These are phyloP conservation scores for Phytophthora tubulina DNA, from an alignment of 352 stramenopile species.

Conservation along the genomic window DNA sequence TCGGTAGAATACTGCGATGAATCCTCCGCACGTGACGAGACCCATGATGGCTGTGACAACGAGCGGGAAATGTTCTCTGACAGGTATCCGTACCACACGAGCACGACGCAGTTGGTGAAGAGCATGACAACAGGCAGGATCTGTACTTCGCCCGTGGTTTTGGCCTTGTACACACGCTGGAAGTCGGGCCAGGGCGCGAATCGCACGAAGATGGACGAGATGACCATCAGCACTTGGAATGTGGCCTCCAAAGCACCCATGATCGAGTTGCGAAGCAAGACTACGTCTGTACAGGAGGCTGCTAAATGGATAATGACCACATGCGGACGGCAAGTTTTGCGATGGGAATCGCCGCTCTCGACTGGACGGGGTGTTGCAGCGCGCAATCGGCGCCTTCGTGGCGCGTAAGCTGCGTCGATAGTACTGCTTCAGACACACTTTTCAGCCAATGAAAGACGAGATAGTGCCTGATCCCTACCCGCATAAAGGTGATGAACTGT, in stretches of 20 bases:
- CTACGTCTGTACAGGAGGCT: not conserved
- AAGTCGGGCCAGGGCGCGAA: constrained; percentile 63
- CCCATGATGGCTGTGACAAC: constrained; percentile 63
- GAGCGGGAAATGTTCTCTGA: constrained; percentile 59
- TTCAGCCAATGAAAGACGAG: constrained; percentile 16
- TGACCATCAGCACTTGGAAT: constrained; percentile 69
- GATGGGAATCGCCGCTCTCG: constrained; percentile 2
- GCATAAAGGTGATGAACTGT: not conserved
- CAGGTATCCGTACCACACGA: constrained; percentile 63
- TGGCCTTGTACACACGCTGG: constrained; percentile 63
- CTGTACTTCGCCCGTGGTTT: constrained; percentile 53
- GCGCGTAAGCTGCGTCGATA: constrained; percentile 23
- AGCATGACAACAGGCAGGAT: constrained; percentile 72
- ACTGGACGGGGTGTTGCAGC: not conserved
- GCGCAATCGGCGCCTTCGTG: constrained; percentile 12
- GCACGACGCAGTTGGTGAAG: constrained; percentile 72
- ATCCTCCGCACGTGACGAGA: constrained; percentile 47
- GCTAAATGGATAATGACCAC: constrained; percentile 29
- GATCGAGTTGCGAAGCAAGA: not conserved
- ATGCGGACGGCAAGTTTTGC: not conserved
- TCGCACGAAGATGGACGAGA: constrained; percentile 77
- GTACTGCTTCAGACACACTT: constrained; percentile 9
- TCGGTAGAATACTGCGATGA: constrained; percentile 59
- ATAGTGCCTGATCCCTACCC: not conserved
- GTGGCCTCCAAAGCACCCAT: constrained; percentile 35